Conservation (phyloP, 371 early-diverging fungal genomes). For the Circinella umbellata region DNA sequence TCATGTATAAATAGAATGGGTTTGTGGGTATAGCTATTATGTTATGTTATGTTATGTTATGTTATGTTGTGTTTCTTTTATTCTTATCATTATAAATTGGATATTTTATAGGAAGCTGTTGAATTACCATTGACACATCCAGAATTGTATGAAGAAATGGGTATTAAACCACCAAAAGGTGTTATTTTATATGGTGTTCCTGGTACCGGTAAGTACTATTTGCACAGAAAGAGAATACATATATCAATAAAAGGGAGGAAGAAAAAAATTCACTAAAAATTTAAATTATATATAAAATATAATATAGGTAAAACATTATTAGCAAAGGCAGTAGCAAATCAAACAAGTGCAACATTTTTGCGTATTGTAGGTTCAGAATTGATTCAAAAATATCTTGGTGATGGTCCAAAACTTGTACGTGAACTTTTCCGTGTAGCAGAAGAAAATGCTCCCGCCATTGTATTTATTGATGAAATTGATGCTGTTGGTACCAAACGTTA, state of each 20-base stretch:
- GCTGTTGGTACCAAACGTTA: conserved; percentile 99
- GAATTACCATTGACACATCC: conserved; percentile 99
- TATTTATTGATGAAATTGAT: conserved; percentile 99
- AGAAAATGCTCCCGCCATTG: conserved; percentile 99
- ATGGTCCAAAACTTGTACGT: conserved; percentile 99
- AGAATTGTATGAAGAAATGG: conserved; percentile 99
- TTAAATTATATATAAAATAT: neutral
- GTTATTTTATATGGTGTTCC: conserved; percentile 99
- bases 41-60: too few relatives aligned
- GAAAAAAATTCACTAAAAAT: neutral
- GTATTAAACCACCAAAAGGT: conserved; percentile 99
- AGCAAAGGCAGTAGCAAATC: conserved; percentile 99
- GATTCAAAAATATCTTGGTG: conserved; percentile 99
- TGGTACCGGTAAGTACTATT: conserved; percentile 82
- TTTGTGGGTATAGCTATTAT: neutral
- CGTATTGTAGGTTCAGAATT: conserved; percentile 99
- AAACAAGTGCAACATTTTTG: conserved; percentile 99
- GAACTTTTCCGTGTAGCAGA: conserved; percentile 99
- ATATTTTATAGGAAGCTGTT: conserved; percentile 83
- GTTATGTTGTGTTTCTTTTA: too few relatives aligned
- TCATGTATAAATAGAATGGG: neutral
- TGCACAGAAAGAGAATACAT: neutral
- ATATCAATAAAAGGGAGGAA: neutral
- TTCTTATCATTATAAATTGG: too few relatives aligned
- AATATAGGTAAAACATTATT: conserved; percentile 91